Evolutionary conservation across 1,284 basidiomycete genomes (phyloP), one percentile per base, ranked within the genome.

Genomic region (Naganishia liquefaciens): DNA sequence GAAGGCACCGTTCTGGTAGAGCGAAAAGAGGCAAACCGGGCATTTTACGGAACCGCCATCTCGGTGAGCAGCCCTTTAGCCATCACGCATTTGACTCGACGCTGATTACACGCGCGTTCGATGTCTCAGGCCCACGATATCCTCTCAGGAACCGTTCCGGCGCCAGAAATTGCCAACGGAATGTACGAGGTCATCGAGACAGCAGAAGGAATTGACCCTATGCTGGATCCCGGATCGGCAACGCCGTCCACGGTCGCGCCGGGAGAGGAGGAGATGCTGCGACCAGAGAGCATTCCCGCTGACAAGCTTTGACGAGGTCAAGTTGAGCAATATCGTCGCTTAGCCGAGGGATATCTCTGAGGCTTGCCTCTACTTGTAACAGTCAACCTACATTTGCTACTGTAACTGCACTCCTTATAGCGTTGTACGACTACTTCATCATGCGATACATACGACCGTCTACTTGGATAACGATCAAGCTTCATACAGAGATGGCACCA

Each of bases 1-100:
- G 96, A 99, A 77, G 96, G 96, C 1, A 97, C 95, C 0, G 90
- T 86, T 49, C 84, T 99, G 63, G 90, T 99, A 66, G 95, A 98
- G 79, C 86, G 95, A 72, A 94, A 92, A 76, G 93, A 97, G 75
- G 88, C 93, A 62, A 94, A 94, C 76, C 85, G 87, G 62, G 91
- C 93, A 33, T 99, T 98, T 80, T 99, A 99, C 74, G 96, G 95
- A 11, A 93, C 91, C 19, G 82, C 87, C 13, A 88, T 99, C 25
- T 91, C 94, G 0, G 91, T 65, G 28, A 54, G 64, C n/a, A n/a
- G n/a, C n/a, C n/a, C n/a, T n/a, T n/a, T n/a, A n/a, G n/a, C n/a
- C 57, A 33, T 39, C 5, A 6, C 51, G 46, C 2, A 19, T 21
- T 21, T 10, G 13, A 21, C 33, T 53, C 54, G 40, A 25, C 10